These are phyloP conservation scores for Jatropha multifida DNA, from an alignment of 441 rosid species.

Conservation along the genomic window DNA sequence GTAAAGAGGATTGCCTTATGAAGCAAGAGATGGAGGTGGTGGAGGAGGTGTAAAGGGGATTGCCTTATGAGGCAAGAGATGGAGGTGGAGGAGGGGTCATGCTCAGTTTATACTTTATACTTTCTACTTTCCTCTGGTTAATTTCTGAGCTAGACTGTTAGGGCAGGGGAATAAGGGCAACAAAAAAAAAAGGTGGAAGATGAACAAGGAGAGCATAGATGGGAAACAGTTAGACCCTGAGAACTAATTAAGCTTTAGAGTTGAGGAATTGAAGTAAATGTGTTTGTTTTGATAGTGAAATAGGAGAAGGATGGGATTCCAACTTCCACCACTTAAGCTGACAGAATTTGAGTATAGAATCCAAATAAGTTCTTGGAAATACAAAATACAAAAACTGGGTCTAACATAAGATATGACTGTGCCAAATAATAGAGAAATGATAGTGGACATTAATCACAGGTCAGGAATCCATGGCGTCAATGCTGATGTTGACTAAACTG, in stretches of 20 bases:
- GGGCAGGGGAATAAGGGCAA: neutral
- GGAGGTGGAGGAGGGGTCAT: neutral
- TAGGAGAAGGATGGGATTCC: conserved; percentile 11
- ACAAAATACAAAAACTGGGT: neutral
- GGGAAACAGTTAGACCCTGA: no score
- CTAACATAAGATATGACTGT: neutral
- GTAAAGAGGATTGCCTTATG: neutral
- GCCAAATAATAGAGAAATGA: conserved; percentile 21
- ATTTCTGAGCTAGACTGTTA: neutral
- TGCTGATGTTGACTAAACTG: conserved; percentile 59
- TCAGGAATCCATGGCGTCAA: conserved; percentile 50
- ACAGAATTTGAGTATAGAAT: conserved; percentile 20
- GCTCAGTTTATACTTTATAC: neutral
- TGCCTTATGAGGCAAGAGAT: neutral
- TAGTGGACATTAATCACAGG: conserved; percentile 24
- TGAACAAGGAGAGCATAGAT: neutral
- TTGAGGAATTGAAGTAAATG: no score
- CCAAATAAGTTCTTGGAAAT: neutral
- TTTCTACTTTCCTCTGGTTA: neutral
- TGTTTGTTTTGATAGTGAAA: neutral
- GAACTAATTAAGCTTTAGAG: no score
- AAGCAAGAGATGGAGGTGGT: neutral
- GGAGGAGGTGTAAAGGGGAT: neutral
- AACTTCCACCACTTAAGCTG: conserved; percentile 30
- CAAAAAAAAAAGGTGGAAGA: neutral